These are phyloP conservation scores for Capsicum baccatum DNA, from an alignment of 257 asterid genomes.

Conservation along the genomic window DNA sequence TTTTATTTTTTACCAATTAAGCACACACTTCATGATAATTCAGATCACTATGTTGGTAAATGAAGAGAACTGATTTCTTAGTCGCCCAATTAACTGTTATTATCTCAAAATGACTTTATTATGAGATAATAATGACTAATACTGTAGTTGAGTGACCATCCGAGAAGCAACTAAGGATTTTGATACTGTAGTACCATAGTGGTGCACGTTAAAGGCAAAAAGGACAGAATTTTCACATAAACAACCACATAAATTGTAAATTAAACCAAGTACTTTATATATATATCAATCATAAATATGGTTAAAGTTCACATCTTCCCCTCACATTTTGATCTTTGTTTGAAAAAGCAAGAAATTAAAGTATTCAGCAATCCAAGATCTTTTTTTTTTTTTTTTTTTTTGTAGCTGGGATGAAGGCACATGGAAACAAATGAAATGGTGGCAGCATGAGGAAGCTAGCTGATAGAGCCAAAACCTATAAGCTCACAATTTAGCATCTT, in stretches of 20 bases:
- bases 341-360: not conserved
- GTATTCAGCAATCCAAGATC: not conserved
- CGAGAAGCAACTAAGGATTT: not conserved
- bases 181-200: not conserved
- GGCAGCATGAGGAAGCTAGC: not conserved
- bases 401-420: not conserved
- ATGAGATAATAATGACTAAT: too few relatives aligned
- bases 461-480: constrained; percentile 19
- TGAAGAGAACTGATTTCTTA: not conserved
- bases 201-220: not conserved
- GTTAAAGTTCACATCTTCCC: too few relatives aligned
- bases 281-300: too few relatives aligned
- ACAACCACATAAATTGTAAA: not conserved
- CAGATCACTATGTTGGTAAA: not conserved
- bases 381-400: not conserved
- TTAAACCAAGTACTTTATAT: not conserved
- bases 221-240: not conserved
- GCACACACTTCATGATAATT: not conserved
- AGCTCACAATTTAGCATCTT: not conserved
- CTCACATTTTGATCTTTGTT: not conserved
- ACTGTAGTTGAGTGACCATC: too few relatives aligned
- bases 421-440: not conserved
- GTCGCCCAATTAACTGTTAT: too few relatives aligned
- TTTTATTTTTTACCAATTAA: not conserved
- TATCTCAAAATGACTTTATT: too few relatives aligned